These are phyloP conservation scores for Backusella macrospora DNA, from an alignment of 192 early-diverging fungal species.

Conservation along the genomic window DNA sequence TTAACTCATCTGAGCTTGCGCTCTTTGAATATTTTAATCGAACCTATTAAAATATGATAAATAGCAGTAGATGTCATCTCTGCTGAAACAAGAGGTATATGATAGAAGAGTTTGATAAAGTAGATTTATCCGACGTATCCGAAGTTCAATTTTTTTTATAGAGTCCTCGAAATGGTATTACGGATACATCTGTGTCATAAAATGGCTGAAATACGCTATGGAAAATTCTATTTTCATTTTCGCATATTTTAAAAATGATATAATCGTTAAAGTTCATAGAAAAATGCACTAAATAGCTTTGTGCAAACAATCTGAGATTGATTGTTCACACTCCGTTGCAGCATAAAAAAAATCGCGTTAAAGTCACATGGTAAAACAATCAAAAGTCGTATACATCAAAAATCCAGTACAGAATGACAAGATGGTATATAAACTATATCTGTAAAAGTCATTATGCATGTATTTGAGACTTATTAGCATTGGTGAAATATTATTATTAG, in stretches of 20 bases:
- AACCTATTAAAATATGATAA: neutral
- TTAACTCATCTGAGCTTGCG: neutral
- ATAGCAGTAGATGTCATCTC: neutral
- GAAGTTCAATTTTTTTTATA: neutral
- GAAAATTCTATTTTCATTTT: slow-evolving; percentile 1
- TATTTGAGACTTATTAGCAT: neutral
- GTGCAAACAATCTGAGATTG: no score
- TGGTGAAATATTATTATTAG: neutral
- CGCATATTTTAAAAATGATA: neutral
- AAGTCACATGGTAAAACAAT: neutral
- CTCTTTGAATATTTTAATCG: neutral
- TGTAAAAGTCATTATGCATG: neutral
- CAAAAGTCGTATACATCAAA: neutral
- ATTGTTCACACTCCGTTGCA: neutral
- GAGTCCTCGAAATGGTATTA: neutral
- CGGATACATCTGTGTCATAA: neutral
- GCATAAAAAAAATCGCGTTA: neutral
- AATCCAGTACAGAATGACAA: neutral
- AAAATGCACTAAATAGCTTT: no score
- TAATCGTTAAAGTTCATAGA: neutral
- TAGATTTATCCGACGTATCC: neutral
- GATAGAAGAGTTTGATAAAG: neutral
- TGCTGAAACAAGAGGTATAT: neutral
- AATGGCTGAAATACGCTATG: neutral
- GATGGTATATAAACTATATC: neutral